Evolutionary conservation across 2,329 filamentous ascomycete genomes (phyloP), one percentile per base, ranked within the genome.

Genomic region (Aschersonia sp.): DNA sequence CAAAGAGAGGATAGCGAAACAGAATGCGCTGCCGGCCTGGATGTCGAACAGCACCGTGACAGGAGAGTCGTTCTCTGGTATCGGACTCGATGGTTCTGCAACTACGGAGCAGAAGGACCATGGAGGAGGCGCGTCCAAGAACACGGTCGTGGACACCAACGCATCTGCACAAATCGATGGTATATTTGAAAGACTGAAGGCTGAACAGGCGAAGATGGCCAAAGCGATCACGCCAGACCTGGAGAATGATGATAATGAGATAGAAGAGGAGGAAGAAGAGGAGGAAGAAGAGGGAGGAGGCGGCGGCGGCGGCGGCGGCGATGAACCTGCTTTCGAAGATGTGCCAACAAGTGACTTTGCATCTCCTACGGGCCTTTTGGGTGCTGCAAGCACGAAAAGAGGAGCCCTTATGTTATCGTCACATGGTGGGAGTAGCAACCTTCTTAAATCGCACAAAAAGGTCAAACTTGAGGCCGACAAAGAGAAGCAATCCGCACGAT

Each of bases 11-110:
- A 70, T 81, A 52, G 77, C 79, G 2, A 69, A 72, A 54, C 79
- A 85, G 58, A 87, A 87, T 58, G 79, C 77, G 6, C 64, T 87
- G 50, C 83, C 83, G 2, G 66, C 72, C 7, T 87, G 83, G 81
- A 84, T 86, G 65, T 77, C 79, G 1, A 76, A 81, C 48, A 84
- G 80, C 52, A 86, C 82, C 2, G 74, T 86, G 44, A 79, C 72
- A 5, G 77, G 78, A 45, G 72, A 79, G 49, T 74, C 76, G n/a
- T 83, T 77, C 60, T 63, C 68, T 41, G 66, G 56, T 5, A 37
- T 37, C 1, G 37, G 50, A 14, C 54, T 50, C 10, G 62, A 54
- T 30, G 52, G 50, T 9, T 45, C 46, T 12, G 30, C 50, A 2
- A 46, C 58, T 50, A 54, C 61, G 29, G 65, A 66, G 22, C 62